Conservation (phyloP, 495 filamentous ascomycete genomes). For the Penicillium cosmopolitanum region DNA sequence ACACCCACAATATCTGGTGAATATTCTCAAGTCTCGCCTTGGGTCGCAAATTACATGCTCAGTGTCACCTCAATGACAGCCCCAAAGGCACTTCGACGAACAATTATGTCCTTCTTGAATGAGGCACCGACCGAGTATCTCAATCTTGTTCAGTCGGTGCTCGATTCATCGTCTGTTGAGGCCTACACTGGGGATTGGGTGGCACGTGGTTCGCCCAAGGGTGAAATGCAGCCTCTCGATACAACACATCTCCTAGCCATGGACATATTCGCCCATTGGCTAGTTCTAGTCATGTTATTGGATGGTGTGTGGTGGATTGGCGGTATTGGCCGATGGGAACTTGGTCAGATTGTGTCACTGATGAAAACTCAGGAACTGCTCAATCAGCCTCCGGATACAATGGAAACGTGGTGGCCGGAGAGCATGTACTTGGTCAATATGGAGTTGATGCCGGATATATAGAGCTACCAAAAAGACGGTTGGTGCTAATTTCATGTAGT, state of each 20-base stretch:
- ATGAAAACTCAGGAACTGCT: slow-evolving; percentile 18
- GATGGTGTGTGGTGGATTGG: slow-evolving; percentile 52
- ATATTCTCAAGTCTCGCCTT: slow-evolving; percentile 25
- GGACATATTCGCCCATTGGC: slow-evolving; percentile 50
- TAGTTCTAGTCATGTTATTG: slow-evolving; percentile 46
- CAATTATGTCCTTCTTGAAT: slow-evolving; percentile 38
- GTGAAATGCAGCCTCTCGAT: slow-evolving; percentile 15
- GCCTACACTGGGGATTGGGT: slow-evolving; percentile 7
- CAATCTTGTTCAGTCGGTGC: slow-evolving; percentile 25
- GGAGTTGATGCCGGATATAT: background rate
- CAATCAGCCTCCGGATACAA: slow-evolving; percentile 10
- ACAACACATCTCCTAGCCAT: slow-evolving; percentile 37
- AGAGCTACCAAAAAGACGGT: background rate
- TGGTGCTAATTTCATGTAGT: too few species aligned
- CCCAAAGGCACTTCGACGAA: slow-evolving; percentile 29
- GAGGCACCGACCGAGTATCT: slow-evolving; percentile 29
- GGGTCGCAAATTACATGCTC: slow-evolving; percentile 33
- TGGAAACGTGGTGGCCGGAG: slow-evolving; percentile 36
- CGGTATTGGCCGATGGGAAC: slow-evolving; percentile 36
- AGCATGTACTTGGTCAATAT: slow-evolving; percentile 27
- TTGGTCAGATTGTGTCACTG: slow-evolving; percentile 29
- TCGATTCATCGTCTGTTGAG: slow-evolving; percentile 18
- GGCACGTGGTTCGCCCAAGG: slow-evolving; percentile 5
- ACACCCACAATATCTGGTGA: slow-evolving; percentile 1
- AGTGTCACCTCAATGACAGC: slow-evolving; percentile 35